Conservation (phyloP, 768 basidiomycete genomes). For the Boletus sp. region DNA sequence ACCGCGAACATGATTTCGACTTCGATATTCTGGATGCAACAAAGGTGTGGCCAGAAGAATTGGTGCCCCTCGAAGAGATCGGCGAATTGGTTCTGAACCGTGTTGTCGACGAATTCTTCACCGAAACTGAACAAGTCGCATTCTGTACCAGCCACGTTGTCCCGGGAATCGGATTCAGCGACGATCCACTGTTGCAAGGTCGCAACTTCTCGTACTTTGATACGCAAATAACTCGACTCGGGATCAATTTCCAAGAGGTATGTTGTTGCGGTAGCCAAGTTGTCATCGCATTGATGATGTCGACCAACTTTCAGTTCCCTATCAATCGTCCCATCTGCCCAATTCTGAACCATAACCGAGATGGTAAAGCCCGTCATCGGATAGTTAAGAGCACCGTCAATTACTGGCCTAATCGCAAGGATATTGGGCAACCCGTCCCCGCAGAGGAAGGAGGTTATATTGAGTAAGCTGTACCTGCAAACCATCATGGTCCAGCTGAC, state of each 20-base stretch:
- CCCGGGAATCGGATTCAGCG: constrained; percentile 67
- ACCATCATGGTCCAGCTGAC: constrained; percentile 2
- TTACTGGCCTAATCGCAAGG: constrained; percentile 81
- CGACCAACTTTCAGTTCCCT: constrained; percentile 50
- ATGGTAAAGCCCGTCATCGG: constrained; percentile 54
- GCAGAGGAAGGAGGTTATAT: constrained; percentile 53
- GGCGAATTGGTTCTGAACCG: constrained; percentile 71
- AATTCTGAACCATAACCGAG: constrained; percentile 66
- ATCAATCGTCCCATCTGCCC: constrained; percentile 83
- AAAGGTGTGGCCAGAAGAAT: constrained; percentile 82
- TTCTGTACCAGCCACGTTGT: constrained; percentile 71
- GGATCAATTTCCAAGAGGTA: constrained; percentile 75
- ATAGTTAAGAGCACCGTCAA: constrained; percentile 63
- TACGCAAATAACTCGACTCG: constrained; percentile 78
- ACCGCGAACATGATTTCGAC: constrained; percentile 76
- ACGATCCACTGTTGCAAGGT: constrained; percentile 80
- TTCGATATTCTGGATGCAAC: constrained; percentile 88
- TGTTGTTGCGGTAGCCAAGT: not conserved
- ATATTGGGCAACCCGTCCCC: constrained; percentile 47
- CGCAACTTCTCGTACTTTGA: constrained; percentile 88
- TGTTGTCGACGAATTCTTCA: constrained; percentile 72
- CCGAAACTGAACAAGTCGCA: constrained; percentile 86
- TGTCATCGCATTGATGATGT: not conserved
- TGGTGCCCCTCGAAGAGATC: constrained; percentile 73
- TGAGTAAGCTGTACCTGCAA: constrained; percentile 40